Conservation (phyloP, 2,329 filamentous ascomycete genomes). For the Penicillium vulpinum region DNA sequence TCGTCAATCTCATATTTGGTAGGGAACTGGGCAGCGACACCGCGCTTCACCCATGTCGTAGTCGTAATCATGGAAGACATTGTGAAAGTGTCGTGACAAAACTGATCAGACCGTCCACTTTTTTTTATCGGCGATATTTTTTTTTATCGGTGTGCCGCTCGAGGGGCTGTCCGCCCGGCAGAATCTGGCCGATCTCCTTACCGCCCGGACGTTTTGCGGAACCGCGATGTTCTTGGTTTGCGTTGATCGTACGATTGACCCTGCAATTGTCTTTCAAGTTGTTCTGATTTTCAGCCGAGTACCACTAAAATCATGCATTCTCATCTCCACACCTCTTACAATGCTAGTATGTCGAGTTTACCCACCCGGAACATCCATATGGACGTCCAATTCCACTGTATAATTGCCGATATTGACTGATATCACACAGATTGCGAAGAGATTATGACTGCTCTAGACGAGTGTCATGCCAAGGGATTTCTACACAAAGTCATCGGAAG, state of each 20-base stretch:
- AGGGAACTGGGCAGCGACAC: constrained; percentile 74
- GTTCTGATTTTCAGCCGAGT: neutral
- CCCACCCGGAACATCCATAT: neutral
- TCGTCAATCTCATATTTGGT: constrained; percentile 75
- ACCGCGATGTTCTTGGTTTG: constrained; percentile 10
- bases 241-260: constrained; percentile 1
- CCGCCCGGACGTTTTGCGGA: constrained; percentile 26
- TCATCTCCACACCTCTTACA: constrained; percentile 90
- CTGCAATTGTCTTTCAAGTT: constrained; percentile 7
- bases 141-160: constrained; percentile 28
- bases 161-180: constrained; percentile 34
- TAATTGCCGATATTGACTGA: constrained; percentile 4
- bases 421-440: constrained; percentile 78
- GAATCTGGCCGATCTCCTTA: constrained; percentile 26
- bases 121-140: constrained; percentile 32
- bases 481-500: constrained; percentile 86
- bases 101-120: constrained; percentile 21
- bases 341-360: constrained; percentile 63
- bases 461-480: constrained; percentile 92
- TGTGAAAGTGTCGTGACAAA: constrained; percentile 20
- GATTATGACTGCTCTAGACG: constrained; percentile 88
- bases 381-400: neutral
- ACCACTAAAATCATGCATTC: constrained; percentile 75
- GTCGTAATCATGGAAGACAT: constrained; percentile 71
- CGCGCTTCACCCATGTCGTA: constrained; percentile 73